Evolutionary conservation across 805 yeast genomes (phyloP).

Genomic region (Saccharomyces kudriavzevii): DNA sequence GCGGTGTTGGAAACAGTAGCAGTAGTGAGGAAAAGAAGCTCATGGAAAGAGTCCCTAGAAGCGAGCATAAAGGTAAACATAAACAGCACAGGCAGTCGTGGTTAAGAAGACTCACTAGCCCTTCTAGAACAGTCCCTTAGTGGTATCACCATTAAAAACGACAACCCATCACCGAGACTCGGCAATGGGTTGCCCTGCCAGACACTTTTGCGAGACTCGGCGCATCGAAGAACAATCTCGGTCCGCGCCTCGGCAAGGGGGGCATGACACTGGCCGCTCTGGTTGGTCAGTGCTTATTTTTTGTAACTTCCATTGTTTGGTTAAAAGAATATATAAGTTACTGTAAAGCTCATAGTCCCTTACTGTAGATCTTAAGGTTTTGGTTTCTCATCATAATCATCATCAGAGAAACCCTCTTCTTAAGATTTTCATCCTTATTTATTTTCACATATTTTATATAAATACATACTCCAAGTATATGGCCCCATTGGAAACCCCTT

Average conservation of each 20-base stretch:
- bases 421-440: not conserved
- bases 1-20: not conserved
- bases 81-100: not conserved
- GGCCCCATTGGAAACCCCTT: not conserved
- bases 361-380: not conserved
- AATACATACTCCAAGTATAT: not conserved
- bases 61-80: not conserved
- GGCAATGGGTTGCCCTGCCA: not conserved
- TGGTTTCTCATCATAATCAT: not conserved
- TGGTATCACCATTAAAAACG: not conserved
- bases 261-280: not conserved
- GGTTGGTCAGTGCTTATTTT: not conserved
- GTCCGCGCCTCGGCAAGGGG: not conserved
- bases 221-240: not conserved
- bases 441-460: not conserved
- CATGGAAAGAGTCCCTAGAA: not conserved
- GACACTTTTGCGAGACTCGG: not conserved
- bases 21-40: not conserved
- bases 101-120: not conserved
- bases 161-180: not conserved
- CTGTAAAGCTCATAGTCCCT: not conserved
- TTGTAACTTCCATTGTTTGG: not conserved
- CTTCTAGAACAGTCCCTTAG: not conserved
- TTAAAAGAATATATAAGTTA: not conserved
- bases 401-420: not conserved